Base-by-base conservation (phyloP, 139 green algal genomes). In the Coelastrella sp. region DNA sequence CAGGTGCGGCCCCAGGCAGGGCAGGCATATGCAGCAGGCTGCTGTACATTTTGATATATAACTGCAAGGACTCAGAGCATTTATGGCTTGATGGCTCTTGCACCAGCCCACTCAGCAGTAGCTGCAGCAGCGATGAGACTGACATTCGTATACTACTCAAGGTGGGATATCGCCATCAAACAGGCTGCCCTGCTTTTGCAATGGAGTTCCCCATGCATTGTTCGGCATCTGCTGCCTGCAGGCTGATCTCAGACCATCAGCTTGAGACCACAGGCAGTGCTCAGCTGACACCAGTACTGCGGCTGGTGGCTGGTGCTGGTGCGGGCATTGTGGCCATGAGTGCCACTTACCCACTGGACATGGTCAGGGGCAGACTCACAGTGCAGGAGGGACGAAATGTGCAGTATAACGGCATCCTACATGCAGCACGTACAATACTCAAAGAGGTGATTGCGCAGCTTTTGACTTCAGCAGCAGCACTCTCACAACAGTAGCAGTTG, bases 281-380 rank as follows among this genome's bases (percentile, higher is more conserved):
- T 0, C 92, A 97, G 91, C 95, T 99, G 74, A 99, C 95, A 3
- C 98, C 98, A 0, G 66, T 96, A 25, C 90, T 98, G 89, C 94
- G 98, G 14, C 93, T 99, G 7, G 74, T 92, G 10, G 97, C 97
- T 12, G 98, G 98, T 9, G 98, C 97, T 8, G 94, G 95, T 22
- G 98, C 98, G 7, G 98, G 98, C 89, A 99, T 99, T 70, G 94
- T 99, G 56, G 96, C 98, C 12, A 99, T 99, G 97, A 96, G 91
- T 14, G 96, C 97, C 73, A 99, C 98, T 0, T 99, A 99, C 88
- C 98, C 98, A 8, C 93, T 99, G 87, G 98, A 99, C 90, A 99
- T 99, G 98, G 97, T 99, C 22, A 93, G 97, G 0, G 97, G 97
- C 4, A 92, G 96, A 10, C 92, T 99, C 6, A 99, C 96, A 10